Evolutionary conservation across 2,329 filamentous ascomycete genomes (phyloP).

Genomic region (Didymella segeticola): DNA sequence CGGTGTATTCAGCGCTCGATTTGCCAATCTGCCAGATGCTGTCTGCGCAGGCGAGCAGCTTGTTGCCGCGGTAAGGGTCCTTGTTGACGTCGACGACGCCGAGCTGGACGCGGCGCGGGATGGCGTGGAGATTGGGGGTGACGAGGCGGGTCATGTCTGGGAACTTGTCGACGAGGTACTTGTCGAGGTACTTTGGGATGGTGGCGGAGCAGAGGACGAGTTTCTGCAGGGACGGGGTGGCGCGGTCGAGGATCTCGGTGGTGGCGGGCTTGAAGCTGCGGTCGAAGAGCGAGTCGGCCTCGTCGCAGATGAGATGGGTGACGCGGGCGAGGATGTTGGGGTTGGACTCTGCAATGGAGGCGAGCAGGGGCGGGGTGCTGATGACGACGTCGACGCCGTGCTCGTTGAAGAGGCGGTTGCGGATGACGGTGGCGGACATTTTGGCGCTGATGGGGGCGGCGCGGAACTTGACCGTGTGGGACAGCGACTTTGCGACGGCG

Average conservation of each 20-base stretch:
- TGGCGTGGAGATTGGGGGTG: conserved; percentile 94
- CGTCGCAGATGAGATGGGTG: conserved; percentile 86
- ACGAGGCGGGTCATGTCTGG: conserved; percentile 85
- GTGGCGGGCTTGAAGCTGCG: conserved; percentile 89
- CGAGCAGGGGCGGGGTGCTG: conserved; percentile 86
- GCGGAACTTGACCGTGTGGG: conserved; percentile 86
- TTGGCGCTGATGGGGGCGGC: conserved; percentile 81
- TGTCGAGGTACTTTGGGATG: conserved; percentile 88
- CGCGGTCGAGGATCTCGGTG: conserved; percentile 79
- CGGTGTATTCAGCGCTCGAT: conserved; percentile 25
- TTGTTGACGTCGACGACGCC: conserved; percentile 90
- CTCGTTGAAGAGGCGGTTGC: conserved; percentile 81
- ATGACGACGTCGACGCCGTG: conserved; percentile 85
- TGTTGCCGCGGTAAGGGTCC: conserved; percentile 93
- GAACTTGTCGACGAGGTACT: conserved; percentile 79
- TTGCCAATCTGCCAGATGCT: conserved; percentile 93
- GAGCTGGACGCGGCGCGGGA: conserved; percentile 91
- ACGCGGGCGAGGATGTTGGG: conserved; percentile 94
- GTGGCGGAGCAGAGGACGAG: conserved; percentile 94
- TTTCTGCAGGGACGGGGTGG: conserved; percentile 80
- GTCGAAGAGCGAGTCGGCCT: conserved; percentile 95
- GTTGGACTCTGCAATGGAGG: conserved; percentile 85
- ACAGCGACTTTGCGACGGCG: conserved; percentile 77
- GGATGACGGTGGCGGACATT: conserved; percentile 78
- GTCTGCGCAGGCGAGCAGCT: conserved; percentile 90